Conservation (phyloP, 306 rosid species). For the Castanea crenata region DNA sequence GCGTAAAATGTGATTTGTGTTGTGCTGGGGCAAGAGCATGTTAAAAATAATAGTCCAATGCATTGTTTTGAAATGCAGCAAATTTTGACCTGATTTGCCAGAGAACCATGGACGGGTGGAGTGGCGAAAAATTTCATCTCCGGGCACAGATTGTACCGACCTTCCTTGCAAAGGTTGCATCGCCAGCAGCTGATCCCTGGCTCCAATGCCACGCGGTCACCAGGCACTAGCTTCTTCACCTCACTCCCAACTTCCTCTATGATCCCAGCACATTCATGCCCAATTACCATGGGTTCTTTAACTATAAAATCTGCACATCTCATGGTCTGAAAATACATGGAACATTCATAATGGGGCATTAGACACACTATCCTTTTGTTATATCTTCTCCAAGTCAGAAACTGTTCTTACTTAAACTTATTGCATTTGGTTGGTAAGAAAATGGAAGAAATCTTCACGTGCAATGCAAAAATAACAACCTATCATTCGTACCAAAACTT, state of each 20-base stretch:
- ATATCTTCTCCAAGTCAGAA: background rate
- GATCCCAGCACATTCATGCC: constrained; percentile 95
- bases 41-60: background rate
- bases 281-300: constrained; percentile 90
- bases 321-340: constrained; percentile 49
- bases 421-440: background rate
- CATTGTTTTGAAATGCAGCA: background rate
- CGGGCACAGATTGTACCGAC: constrained; percentile 82
- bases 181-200: constrained; percentile 90
- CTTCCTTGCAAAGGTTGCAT: constrained; percentile 68
- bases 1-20: background rate
- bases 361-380: background rate
- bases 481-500: too few species aligned
- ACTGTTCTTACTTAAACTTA: background rate
- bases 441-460: background rate
- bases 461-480: too few species aligned
- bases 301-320: constrained; percentile 73
- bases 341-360: constrained; percentile 9
- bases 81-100: constrained; percentile 77
- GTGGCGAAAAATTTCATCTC: constrained; percentile 92
- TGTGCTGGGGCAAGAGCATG: background rate
- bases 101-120: constrained; percentile 89
- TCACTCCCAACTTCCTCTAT: constrained; percentile 75
- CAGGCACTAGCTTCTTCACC: constrained; percentile 53
- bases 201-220: constrained; percentile 84